A percentile compares a stretch with the other conserved stretches of the same genome.
phyloP scores from a whole-genome alignment of 2,329 filamentous ascomycete genomes.

The Chaetomiaceae sp. region DNA sequence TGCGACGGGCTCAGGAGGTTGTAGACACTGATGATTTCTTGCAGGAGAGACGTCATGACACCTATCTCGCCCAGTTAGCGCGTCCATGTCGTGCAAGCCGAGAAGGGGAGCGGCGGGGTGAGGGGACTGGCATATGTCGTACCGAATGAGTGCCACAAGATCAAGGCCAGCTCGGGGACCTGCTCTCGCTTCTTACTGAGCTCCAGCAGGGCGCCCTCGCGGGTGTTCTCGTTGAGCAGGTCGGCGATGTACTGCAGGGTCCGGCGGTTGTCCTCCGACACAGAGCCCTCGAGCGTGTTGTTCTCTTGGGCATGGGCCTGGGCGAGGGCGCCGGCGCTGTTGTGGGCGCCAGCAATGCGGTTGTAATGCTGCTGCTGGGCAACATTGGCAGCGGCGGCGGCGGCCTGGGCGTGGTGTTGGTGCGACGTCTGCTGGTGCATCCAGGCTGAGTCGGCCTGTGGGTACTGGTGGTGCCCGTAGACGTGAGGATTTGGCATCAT shows the following conservation, averaged over 20 bases:
- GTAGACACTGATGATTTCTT: conserved; percentile 99
- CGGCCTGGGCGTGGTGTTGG: conserved; percentile 48
- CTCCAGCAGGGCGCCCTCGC: conserved; percentile 87
- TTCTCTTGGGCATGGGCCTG: conserved; percentile 48
- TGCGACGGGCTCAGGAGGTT: conserved; percentile 94
- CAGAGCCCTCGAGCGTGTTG: conserved; percentile 53
- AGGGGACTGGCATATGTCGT: conserved; percentile 31
- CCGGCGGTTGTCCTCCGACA: conserved; percentile 85
- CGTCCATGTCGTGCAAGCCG: background rate
- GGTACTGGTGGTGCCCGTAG: conserved; percentile 63
- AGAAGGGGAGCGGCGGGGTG: background rate
- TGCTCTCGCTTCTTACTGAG: conserved; percentile 98
- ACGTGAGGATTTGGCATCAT: conserved; percentile 61
- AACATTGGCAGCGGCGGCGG: conserved; percentile 48
- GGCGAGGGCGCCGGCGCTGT: conserved; percentile 41
- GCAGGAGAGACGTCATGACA: conserved; percentile 94
- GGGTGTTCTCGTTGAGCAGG: conserved; percentile 76
- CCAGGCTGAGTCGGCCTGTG: conserved; percentile 58
- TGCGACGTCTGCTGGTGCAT: conserved; percentile 60
- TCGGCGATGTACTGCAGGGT: conserved; percentile 93
- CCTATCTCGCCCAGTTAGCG: conserved; percentile 45
- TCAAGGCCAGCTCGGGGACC: conserved; percentile 90
- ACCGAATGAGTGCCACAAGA: conserved; percentile 99
- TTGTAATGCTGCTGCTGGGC: conserved; percentile 61
- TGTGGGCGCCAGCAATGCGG: conserved; percentile 63